Conservation (phyloP, 2,329 filamentous ascomycete genomes). For the Talaromyces sp. region DNA sequence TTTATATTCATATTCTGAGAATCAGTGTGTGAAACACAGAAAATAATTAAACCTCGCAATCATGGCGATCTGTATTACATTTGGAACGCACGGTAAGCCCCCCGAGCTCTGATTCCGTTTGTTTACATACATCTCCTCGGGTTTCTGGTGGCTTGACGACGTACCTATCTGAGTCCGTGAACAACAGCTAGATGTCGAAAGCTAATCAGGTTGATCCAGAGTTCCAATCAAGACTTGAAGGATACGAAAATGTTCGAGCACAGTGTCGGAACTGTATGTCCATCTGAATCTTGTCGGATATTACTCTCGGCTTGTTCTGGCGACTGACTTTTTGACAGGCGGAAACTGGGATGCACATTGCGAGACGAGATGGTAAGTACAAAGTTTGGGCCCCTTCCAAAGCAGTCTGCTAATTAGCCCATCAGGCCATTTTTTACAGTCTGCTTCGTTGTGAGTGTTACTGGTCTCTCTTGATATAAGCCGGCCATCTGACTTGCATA, state of each 20-base stretch:
- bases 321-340: conserved; percentile 20
- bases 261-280: conserved; percentile 44
- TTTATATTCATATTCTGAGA: background rate
- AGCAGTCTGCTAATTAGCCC: background rate
- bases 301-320: background rate
- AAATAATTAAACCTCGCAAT: background rate
- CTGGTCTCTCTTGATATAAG: conserved; percentile 9
- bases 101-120: background rate
- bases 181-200: background rate
- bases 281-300: background rate
- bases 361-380: conserved; percentile 39
- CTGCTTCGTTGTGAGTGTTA: conserved; percentile 37
- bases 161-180: too few relatives aligned
- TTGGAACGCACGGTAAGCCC: conserved; percentile 37
- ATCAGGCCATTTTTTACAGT: conserved; percentile 43
- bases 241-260: conserved; percentile 43
- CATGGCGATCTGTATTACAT: conserved; percentile 43
- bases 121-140: background rate
- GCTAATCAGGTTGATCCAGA: conserved; percentile 25
- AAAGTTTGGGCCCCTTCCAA: background rate
- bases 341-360: conserved; percentile 44
- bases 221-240: conserved; percentile 41
- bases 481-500: background rate
- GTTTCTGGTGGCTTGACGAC: too few relatives aligned
- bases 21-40: background rate